Evolutionary conservation across 495 filamentous ascomycete genomes (phyloP).

Genomic region (Filosporella fistucella): DNA sequence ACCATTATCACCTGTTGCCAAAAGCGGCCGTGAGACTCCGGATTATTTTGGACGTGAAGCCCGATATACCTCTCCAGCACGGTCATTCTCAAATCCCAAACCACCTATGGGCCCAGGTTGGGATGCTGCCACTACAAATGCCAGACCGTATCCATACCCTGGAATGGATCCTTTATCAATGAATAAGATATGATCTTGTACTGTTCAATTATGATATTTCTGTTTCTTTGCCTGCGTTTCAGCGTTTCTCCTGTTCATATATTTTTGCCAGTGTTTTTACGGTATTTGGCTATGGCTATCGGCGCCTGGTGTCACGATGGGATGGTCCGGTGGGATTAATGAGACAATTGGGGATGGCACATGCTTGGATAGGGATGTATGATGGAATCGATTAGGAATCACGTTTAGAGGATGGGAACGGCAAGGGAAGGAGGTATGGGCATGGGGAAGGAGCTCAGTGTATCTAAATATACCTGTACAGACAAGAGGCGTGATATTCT

Average conservation of each 20-base stretch:
- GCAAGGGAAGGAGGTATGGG: no score
- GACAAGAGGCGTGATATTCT: no score
- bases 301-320: neutral
- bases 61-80: conserved; percentile 48
- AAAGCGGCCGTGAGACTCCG: conserved; percentile 31
- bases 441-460: no score
- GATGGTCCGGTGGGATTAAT: neutral
- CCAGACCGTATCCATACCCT: conserved; percentile 11
- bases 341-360: no score
- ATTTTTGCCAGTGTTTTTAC: neutral
- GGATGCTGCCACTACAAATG: conserved; percentile 34
- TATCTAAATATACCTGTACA: no score
- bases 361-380: no score
- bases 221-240: conserved; percentile 11
- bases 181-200: conserved; percentile 22
- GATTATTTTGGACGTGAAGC: conserved; percentile 47
- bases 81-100: conserved; percentile 56
- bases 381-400: no score
- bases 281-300: neutral
- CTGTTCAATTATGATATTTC: neutral
- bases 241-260: conserved; percentile 20
- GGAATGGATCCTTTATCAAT: conserved; percentile 23
- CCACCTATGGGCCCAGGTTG: conserved; percentile 36
- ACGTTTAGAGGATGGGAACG: no score
- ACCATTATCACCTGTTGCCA: conserved; percentile 34